Evolutionary conservation across 768 basidiomycete genomes (phyloP).

Genomic region (Russula lepida): DNA sequence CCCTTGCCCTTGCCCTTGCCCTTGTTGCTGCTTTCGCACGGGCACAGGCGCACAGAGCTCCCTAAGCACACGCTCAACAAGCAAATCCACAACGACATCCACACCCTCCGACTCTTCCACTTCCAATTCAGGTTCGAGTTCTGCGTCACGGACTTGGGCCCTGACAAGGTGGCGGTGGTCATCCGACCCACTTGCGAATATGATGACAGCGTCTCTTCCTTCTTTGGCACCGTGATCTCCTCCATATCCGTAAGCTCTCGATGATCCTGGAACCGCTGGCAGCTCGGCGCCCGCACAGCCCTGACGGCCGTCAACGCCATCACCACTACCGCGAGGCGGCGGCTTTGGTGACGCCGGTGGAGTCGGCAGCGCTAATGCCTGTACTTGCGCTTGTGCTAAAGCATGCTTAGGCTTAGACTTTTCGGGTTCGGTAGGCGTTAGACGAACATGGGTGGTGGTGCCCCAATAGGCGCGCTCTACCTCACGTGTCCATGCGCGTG

Average conservation of each 20-base stretch:
- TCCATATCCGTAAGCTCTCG: not conserved
- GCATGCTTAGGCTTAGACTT: not conserved
- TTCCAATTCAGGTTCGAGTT: not conserved
- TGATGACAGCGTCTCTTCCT: not conserved
- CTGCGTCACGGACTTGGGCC: too few species aligned
- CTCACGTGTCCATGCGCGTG: conserved; percentile 69
- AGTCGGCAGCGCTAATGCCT: conserved; percentile 27
- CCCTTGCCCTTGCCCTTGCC: not conserved
- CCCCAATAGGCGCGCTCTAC: conserved; percentile 85
- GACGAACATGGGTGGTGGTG: conserved; percentile 21
- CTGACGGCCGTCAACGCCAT: not conserved
- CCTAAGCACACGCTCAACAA: conserved; percentile 33
- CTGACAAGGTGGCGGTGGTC: too few species aligned
- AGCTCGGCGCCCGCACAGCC: not conserved
- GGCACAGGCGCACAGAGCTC: conserved; percentile 35
- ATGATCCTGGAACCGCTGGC: not conserved
- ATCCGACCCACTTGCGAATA: too few species aligned
- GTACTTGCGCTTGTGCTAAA: not conserved
- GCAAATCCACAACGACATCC: conserved; percentile 27
- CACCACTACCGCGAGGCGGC: not conserved
- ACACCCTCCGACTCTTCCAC: not conserved
- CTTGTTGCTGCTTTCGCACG: not conserved
- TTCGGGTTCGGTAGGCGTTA: conserved; percentile 11
- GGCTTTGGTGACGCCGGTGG: conserved; percentile 37
- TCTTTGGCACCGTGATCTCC: not conserved